phyloP scores from a whole-genome alignment of 2,329 filamentous ascomycete genomes.

The Botryotinia convoluta region DNA sequence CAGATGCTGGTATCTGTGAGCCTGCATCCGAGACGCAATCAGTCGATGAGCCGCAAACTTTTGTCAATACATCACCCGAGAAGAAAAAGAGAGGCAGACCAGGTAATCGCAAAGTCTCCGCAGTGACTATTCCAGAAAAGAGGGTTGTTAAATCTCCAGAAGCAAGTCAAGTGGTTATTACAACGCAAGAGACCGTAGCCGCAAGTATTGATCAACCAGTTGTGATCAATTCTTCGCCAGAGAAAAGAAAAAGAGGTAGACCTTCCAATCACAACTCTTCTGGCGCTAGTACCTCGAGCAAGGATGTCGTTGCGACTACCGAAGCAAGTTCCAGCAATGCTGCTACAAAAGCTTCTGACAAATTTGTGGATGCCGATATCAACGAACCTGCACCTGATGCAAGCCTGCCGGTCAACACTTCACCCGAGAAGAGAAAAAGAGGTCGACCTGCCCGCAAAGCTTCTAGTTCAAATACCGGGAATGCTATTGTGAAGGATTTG shows the following conservation, averaged over 20 bases:
- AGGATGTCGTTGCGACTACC: background rate
- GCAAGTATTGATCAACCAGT: too few species aligned
- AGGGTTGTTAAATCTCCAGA: background rate
- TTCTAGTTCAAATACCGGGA: background rate
- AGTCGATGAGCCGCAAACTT: background rate
- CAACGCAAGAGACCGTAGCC: background rate
- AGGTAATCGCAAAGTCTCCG: background rate
- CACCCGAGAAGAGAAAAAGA: background rate
- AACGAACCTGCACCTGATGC: background rate
- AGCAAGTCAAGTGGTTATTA: too few species aligned
- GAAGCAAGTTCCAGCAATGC: background rate
- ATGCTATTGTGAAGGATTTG: background rate
- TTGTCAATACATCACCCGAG: background rate
- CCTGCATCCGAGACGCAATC: background rate
- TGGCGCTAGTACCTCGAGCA: background rate
- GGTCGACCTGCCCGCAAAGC: background rate
- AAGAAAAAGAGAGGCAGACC: background rate
- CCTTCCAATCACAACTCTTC: background rate
- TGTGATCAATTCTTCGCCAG: background rate
- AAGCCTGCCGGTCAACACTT: background rate
- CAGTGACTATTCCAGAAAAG: background rate
- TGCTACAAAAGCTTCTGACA: background rate
- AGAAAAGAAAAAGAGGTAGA: slow-evolving; percentile 6
- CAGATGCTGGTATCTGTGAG: background rate
- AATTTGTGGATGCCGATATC: background rate